Evolutionary conservation across 108 stramenopile species (phyloP).

Genomic region (Ochromonas danica): DNA sequence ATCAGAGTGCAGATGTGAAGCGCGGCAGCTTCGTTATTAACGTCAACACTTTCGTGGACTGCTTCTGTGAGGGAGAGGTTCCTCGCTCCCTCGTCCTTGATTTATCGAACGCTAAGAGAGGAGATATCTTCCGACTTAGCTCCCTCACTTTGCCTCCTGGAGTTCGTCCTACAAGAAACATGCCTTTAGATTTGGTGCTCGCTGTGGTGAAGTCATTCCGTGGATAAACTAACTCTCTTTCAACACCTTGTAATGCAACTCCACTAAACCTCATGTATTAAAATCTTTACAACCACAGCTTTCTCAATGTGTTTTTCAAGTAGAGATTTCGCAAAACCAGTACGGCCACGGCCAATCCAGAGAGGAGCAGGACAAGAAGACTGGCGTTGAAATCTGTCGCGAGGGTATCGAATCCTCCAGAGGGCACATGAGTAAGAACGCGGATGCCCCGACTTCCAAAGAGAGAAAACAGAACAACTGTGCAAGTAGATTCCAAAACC

Average conservation of each 20-base stretch:
- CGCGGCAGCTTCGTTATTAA: neutral
- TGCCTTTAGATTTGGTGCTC: neutral
- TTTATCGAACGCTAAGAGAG: neutral
- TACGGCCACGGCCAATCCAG: conserved; percentile 2
- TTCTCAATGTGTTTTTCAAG: neutral
- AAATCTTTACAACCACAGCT: neutral
- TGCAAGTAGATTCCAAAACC: neutral
- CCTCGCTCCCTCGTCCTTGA: neutral
- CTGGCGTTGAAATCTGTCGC: conserved; percentile 55
- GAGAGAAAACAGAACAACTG: neutral
- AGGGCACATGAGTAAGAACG: conserved; percentile 40
- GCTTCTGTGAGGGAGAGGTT: neutral
- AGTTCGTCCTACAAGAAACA: neutral
- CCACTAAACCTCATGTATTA: too few species aligned
- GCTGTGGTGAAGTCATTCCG: neutral
- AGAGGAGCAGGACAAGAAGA: conserved; percentile 45
- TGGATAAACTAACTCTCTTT: neutral
- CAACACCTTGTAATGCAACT: too few species aligned
- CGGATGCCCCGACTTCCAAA: neutral
- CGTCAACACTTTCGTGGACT: neutral
- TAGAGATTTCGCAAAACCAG: conserved; percentile 8
- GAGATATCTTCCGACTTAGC: neutral
- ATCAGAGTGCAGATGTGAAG: neutral
- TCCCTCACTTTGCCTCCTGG: neutral
- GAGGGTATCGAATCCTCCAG: conserved; percentile 53